Conservation (phyloP, 2,329 filamentous ascomycete species). For the Botryotinia globosa region DNA sequence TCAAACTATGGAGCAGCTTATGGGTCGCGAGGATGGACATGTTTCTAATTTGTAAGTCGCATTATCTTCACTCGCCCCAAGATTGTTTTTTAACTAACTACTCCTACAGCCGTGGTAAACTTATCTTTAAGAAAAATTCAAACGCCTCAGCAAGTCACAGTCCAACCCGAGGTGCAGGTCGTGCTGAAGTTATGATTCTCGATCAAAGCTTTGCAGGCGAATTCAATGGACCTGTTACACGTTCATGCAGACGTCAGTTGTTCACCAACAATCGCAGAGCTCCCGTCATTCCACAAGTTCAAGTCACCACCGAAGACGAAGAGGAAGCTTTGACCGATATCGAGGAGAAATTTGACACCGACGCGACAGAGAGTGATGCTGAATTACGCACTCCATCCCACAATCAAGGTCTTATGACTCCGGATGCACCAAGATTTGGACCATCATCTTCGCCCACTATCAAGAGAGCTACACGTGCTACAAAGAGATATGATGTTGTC, state of each 20-base stretch:
- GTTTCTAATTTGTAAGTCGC: constrained; percentile 74
- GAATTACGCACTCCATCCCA: constrained; percentile 12
- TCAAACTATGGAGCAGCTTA: constrained; percentile 46
- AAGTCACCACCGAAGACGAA: constrained; percentile 58
- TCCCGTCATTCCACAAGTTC: constrained; percentile 54
- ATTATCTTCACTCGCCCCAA: neutral
- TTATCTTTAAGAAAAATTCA: constrained; percentile 62
- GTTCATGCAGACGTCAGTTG: constrained; percentile 44
- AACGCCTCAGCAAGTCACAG: constrained; percentile 24
- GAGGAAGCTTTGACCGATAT: constrained; percentile 52
- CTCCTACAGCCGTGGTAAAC: constrained; percentile 68
- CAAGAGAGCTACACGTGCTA: constrained; percentile 54
- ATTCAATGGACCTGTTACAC: constrained; percentile 52
- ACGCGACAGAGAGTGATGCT: constrained; percentile 12
- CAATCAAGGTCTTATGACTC: constrained; percentile 46
- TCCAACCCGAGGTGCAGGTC: constrained; percentile 20
- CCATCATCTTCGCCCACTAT: constrained; percentile 63
- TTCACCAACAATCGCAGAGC: constrained; percentile 35
- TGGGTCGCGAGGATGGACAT: constrained; percentile 70
- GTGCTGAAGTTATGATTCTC: constrained; percentile 38
- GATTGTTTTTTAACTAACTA: constrained; percentile 32
- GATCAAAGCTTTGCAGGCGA: constrained; percentile 38
- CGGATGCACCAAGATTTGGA: constrained; percentile 53
- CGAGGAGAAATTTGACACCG: constrained; percentile 37
- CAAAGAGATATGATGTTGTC: constrained; percentile 45